Base-by-base conservation (phyloP, 352 stramenopile species). In the Blastocystis sp. region DNA sequence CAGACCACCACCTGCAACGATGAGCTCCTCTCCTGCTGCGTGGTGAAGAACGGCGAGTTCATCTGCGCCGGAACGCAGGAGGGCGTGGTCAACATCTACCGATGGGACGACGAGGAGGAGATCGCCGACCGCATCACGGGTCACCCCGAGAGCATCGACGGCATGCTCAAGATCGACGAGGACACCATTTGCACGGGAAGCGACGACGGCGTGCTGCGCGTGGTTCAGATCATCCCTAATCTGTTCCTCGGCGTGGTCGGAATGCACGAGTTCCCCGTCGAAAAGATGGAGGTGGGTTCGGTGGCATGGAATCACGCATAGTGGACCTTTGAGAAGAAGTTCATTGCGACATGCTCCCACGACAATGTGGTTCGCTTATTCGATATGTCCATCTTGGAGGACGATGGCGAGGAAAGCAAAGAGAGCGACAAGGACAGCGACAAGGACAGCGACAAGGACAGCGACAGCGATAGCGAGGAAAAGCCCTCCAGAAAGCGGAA, bases 131-230 rank as follows among this genome's bases (percentile, higher is more conserved):
- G 79, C 31, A 89, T 89, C 3, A 80, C 79, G 10, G 79, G 79
- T 62, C 79, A 89, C 66, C 79, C 79, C 10, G 63, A 89, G 67
- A 89, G 79, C 60, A 80, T 89, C 60, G 79, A 89, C 41, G 63
- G 79, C 6, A 89, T 89, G n/a, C 60, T 89, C 1, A 89, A 89
- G 31, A 45, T 89, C 24, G 79, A 89, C 67, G 79, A 89, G 41
- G 67, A 80, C 60, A 89, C 79, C 13, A 80, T 89, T 31, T 77
- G 63, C 50, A 89, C 79, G 3, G 79, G 79, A 33, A 80, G 63
- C 55, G 63, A 80, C 9, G 79, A 89, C 60, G 79, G 79, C n/a
- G 29, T 80, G 9, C 41, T 89, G 67, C 63, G 79, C 33, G 62
- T 89, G 4, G 79, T 89, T 12, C 67, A 77, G 31, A 31, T 89